These are phyloP conservation scores for Aspergillus ruber DNA, from an alignment of 2,329 filamentous ascomycete species.

Conservation along the genomic window DNA sequence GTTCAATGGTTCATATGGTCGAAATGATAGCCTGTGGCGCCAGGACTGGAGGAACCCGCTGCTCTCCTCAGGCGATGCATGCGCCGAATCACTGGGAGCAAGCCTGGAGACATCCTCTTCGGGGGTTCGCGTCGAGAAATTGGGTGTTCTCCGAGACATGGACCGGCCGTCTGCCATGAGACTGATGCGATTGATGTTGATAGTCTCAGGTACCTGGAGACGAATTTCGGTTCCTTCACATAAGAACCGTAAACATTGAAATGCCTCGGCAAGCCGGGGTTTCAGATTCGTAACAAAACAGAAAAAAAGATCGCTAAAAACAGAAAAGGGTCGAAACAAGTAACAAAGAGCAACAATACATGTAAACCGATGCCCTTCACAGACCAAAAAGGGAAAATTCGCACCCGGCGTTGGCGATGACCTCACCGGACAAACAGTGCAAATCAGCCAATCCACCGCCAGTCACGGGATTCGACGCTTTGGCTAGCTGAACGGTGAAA, in stretches of 20 bases:
- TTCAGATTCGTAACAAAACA: background rate
- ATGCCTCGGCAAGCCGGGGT: background rate
- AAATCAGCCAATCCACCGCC: conserved; percentile 18
- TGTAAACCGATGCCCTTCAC: no score
- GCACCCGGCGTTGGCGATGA: conserved; percentile 9
- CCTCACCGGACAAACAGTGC: conserved; percentile 27
- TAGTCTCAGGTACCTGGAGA: background rate
- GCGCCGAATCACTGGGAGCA: conserved; percentile 23
- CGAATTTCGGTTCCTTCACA: background rate
- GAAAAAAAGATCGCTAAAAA: background rate
- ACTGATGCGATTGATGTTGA: background rate
- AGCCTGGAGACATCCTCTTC: conserved; percentile 32
- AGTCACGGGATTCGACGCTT: background rate
- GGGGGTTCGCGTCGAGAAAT: conserved; percentile 33
- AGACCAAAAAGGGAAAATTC: background rate
- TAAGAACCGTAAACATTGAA: background rate
- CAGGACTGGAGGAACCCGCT: conserved; percentile 15
- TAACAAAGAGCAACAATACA: background rate
- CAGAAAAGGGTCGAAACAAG: background rate
- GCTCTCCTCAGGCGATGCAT: conserved; percentile 16
- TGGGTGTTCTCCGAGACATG: conserved; percentile 31
- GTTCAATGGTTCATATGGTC: background rate
- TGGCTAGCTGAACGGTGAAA: no score
- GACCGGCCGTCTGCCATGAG: conserved; percentile 7
- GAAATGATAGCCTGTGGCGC: conserved; percentile 10